phyloP scores from a whole-genome alignment of 331 rosid genomes.

The Phaseolus coccineus region DNA sequence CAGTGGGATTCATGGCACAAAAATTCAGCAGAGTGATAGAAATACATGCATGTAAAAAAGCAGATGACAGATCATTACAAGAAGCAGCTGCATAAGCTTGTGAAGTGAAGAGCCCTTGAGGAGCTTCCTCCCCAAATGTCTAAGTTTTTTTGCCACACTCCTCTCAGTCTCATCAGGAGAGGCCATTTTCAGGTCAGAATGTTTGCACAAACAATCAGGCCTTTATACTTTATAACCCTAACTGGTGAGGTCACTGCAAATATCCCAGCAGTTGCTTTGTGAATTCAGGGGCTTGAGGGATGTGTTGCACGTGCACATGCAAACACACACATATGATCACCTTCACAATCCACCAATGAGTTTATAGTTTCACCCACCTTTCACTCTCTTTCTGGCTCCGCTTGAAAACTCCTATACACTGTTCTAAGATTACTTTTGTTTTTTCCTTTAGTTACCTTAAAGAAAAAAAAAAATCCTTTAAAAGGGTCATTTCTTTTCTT shows the following conservation, averaged over 20 bases:
- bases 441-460: conserved; percentile 21
- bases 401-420: conserved; percentile 37
- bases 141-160: conserved; percentile 50
- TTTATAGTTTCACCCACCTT: conserved; percentile 8
- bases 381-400: conserved; percentile 41
- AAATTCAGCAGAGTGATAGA: not conserved
- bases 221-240: conserved; percentile 49
- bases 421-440: conserved; percentile 6
- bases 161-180: conserved; percentile 33
- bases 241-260: conserved; percentile 19
- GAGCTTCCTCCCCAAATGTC: conserved; percentile 53
- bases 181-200: conserved; percentile 46
- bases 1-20: conserved; percentile 18
- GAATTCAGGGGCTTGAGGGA: conserved; percentile 44
- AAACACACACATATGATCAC: conserved; percentile 37
- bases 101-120: conserved; percentile 52
- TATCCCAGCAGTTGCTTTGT: conserved; percentile 38
- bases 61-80: conserved; percentile 52
- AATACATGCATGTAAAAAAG: not conserved
- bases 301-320: conserved; percentile 57
- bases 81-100: conserved; percentile 58
- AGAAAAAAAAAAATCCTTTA: conserved; percentile 14
- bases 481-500: conserved; percentile 2
- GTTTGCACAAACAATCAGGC: not conserved
- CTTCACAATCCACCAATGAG: conserved; percentile 47